Base-by-base conservation (phyloP, 257 asterid genomes). In the Fraxinus americana region DNA sequence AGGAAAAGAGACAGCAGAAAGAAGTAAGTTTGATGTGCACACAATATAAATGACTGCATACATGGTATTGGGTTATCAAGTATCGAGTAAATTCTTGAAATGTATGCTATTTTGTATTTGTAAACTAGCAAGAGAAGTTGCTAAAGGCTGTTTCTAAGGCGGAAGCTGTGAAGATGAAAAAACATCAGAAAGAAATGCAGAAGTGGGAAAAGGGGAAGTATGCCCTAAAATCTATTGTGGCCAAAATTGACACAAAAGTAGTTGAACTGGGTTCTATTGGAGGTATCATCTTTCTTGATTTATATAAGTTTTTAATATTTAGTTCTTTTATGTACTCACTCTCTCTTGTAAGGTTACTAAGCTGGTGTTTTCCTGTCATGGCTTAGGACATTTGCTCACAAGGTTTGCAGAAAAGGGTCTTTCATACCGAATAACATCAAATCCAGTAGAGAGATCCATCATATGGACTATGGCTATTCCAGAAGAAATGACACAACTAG, bases 121-220 rank as follows among this genome's bases (percentile, higher is more conserved):
- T 84, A 12, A 75, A 76, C 77, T 81, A 95, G 99, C 89, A 74
- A 93, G 97, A 91, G 83, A 93, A 88, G 86, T 74, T 90, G 91
- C 94, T 84, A 76, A 95, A 90, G 83, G 98, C 92, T 77, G 92
- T 91, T 75, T 81, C 89, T 78, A 94, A 86, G 86, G 97, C 92
- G 45, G 93, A 94, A 88, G 97, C 92, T 77, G 97, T 93, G 29
- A 93, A 90, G 88, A 71, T 84, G 88, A 94, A 80, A 82, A 90
- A 88, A 81, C 67, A 68, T 71, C 81, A 90, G 81, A 94, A 86
- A 85, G 98, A 94, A 85, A 90, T 85, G 92, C 89, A 87, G 83
- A 94, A 91, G 85, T 92, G 97, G 97, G 96, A 91, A 78, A 95
- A 89, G 74, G 99, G 98, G 57, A 95, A 91, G 85, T 86, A 85